Base-by-base conservation (phyloP, 2,329 filamentous ascomycete species). In the Cercospora zeina region DNA sequence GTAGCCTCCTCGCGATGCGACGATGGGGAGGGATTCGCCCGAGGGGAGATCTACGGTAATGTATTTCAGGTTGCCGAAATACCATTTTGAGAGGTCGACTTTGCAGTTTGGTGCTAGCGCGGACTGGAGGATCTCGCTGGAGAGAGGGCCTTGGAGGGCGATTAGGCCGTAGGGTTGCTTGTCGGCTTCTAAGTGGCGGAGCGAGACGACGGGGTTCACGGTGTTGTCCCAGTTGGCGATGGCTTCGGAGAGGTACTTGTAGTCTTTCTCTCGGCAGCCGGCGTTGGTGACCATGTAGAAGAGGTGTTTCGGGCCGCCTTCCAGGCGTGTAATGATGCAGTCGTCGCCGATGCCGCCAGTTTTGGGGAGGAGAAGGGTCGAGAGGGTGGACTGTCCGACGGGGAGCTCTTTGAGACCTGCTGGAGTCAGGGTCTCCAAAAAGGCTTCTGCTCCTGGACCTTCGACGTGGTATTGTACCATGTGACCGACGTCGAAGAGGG, bases 281-380 rank as follows among this genome's bases (percentile, higher is more conserved):
- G 93, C 95, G 76, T 99, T 99, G 67, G 93, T 96, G 64, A 99
- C 95, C 62, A 97, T 87, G 77, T 97, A 96, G 81, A 93, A 97
- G 58, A 84, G 78, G 58, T 73, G 72, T 42, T 71, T 70, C 3
- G 71, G 71, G 1, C 72, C 72, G 31, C 68, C 69, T 62, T 91
- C 85, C n/a, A 96, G 82, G 64, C 89, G 85, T 5, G 93, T 96
- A 72, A 99, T 88, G 70, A 99, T 88, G 4, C 90, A 92, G 78
- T 99, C 95, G 74, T 99, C 95, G 54, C 96, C 87, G 69, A 99
- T 97, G 54, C 95, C 95, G 45, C 95, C 95, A 0, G 88, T 93
- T 11, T 80, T 81, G 4, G 88, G 86, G 77, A 90, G 89, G 42
- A 99, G 81, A 33, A 99, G 83, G 2, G 88, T 87, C n/a, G 90